Conservation (phyloP, 2,329 filamentous ascomycete genomes). For the Phaeosphaeriaceae sp. region DNA sequence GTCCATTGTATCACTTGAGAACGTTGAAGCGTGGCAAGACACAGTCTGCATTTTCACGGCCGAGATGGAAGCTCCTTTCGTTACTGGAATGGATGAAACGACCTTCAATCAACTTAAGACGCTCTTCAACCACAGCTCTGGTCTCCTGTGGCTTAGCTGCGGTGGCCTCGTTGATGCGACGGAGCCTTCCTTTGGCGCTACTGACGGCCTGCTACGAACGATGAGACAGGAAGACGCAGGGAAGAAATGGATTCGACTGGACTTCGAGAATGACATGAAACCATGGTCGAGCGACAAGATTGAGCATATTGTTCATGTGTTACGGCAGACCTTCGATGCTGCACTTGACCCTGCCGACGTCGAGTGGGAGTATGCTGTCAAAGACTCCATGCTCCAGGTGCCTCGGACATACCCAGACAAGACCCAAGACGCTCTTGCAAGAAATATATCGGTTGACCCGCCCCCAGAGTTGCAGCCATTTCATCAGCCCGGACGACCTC, state of each 20-base stretch:
- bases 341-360: not conserved
- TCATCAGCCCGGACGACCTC: no score
- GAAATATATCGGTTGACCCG: no score
- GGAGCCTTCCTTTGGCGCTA: not conserved
- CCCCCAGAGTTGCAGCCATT: not conserved
- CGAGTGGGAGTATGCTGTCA: conserved; percentile 6
- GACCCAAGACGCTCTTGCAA: not conserved
- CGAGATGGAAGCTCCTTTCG: conserved; percentile 1
- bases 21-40: not conserved
- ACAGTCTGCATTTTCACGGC: not conserved
- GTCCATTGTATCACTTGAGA: not conserved
- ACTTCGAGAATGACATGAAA: no score
- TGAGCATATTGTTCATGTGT: not conserved
- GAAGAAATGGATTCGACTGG: not conserved
- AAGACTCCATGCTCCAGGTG: not conserved
- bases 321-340: not conserved
- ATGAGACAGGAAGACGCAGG: not conserved
- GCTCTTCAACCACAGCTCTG: not conserved
- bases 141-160: conserved; percentile 3
- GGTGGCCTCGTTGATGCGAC: not conserved
- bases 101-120: not conserved
- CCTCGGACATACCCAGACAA: not conserved
- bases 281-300: not conserved
- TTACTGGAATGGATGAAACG: not conserved
- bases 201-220: not conserved